Base-by-base conservation (phyloP, 306 rosid genomes). In the Begonia masoniana region DNA sequence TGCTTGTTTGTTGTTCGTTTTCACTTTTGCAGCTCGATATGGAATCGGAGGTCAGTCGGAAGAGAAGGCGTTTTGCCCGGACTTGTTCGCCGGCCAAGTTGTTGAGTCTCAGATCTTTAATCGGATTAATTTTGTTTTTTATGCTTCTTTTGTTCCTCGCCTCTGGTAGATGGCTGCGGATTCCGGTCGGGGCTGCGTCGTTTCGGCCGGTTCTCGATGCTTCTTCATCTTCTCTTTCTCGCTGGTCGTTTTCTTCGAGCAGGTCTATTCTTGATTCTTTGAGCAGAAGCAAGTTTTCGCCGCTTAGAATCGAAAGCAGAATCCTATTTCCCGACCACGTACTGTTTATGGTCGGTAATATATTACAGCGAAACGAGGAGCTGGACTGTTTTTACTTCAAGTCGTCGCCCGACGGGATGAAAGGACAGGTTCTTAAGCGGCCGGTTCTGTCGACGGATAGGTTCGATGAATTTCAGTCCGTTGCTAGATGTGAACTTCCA, bases 21-120 rank as follows among this genome's bases (percentile, higher is more conserved):
- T 31, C 39, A 31, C 39, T 31, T 43, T 45, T 11, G 49, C 49
- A 45, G 24, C 35, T 15, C 39, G 23, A 36, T 41, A 85, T 86
- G 99, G 99, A 91, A 9, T 43, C 78, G 36, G 95, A 86, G 51
- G 83, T 74, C 43, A 65, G 79, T 16, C 67, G 92, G 39, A 89
- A 74, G 67, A 73, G 88, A 58, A 86, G 83, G 78, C 80, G 85
- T 3, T 15, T 62, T 12, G 70, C 59, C 15, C 42, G 71, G 58
- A 31, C 77, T 26, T 67, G 36, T 60, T 62, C 64, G 0, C 52
- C 54, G 12, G 73, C 71, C 16, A 64, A 67, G 26, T 47, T 21
- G 19, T 64, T 75, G 41, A 60, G 80, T 1, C 39, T 63, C 26
- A 81, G 88, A 69, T 66, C 93, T 42, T 52, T 92, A 47, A 23